Percentiles rank a stretch among this genome's conserved stretches.
phyloP scores from a whole-genome alignment of 345 rosid genomes.

The Hibiscus tridactylites region DNA sequence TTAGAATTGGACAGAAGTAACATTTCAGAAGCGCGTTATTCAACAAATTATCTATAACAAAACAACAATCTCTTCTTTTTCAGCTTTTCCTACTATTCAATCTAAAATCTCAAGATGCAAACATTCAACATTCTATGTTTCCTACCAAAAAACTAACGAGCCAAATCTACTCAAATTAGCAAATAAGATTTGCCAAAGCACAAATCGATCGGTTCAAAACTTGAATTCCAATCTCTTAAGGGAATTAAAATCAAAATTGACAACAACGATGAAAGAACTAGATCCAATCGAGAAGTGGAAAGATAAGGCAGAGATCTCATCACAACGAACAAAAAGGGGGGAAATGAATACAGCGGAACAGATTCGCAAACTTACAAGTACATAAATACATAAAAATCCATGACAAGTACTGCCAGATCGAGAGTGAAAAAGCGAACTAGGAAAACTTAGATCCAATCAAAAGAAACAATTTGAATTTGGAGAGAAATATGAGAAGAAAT shows the following conservation, averaged over 20 bases:
- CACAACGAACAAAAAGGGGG: neutral
- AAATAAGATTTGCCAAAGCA: neutral
- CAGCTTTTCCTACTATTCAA: neutral
- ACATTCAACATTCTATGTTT: neutral
- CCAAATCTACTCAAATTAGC: slow-evolving; percentile 2
- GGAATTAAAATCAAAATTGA: neutral
- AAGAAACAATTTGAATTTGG: neutral
- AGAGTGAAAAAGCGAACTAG: too few species aligned
- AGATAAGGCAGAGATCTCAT: slow-evolving; percentile 12
- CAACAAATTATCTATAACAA: neutral
- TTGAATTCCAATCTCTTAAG: neutral
- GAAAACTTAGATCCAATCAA: neutral
- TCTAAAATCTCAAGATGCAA: neutral
- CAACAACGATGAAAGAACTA: neutral
- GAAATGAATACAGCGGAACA: neutral
- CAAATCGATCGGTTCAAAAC: neutral
- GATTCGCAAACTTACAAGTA: neutral
- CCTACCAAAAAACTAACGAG: neutral
- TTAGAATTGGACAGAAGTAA: neutral
- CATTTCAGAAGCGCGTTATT: neutral
- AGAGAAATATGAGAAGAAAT: neutral
- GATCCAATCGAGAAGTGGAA: slow-evolving; percentile 17
- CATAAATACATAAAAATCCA: neutral
- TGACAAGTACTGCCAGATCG: slow-evolving; percentile 1
- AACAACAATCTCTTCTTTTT: neutral